These are phyloP conservation scores for Macrophomina phaseolina DNA, from an alignment of 2,329 filamentous ascomycete species.

Conservation along the genomic window DNA sequence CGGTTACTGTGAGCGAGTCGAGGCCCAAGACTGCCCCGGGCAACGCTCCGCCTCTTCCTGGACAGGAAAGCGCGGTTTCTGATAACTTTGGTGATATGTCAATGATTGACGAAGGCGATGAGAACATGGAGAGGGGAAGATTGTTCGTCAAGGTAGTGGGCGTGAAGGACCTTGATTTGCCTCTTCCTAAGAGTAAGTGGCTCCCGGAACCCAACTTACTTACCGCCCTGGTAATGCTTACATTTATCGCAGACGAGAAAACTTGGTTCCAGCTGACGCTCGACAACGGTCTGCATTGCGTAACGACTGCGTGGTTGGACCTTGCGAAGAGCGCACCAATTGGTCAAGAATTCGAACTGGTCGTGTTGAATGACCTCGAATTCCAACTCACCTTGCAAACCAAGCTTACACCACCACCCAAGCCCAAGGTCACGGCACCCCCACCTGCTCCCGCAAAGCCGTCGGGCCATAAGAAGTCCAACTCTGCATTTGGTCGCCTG, in stretches of 20 bases:
- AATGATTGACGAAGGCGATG: conserved; percentile 66
- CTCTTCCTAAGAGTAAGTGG: conserved; percentile 81
- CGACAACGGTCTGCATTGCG: conserved; percentile 98
- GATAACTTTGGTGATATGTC: conserved; percentile 64
- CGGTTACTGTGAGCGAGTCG: conserved; percentile 16
- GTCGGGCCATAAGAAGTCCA: conserved; percentile 73
- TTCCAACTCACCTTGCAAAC: conserved; percentile 97
- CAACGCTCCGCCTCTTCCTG: conserved; percentile 80
- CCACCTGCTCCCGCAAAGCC: conserved; percentile 65
- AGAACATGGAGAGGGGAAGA: conserved; percentile 84
- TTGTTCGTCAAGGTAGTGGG: conserved; percentile 99
- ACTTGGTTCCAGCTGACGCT: conserved; percentile 95
- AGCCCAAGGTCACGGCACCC: conserved; percentile 45
- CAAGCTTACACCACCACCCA: conserved; percentile 80
- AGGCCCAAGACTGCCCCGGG: conserved; percentile 64
- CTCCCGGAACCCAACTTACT: too few species aligned
- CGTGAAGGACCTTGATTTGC: conserved; percentile 92
- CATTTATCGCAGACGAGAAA: conserved; percentile 70
- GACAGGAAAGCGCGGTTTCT: conserved; percentile 80
- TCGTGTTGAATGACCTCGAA: conserved; percentile 96
- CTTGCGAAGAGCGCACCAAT: conserved; percentile 91
- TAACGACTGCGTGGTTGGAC: conserved; percentile 95
- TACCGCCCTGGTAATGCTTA: conserved; percentile 29
- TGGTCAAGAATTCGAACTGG: conserved; percentile 96
- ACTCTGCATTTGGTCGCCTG: conserved; percentile 80